A percentile compares a stretch with the other conserved stretches of the same genome.
Evolutionary conservation across 345 rosid genomes (phyloP).

Genomic region (Moricandia arvensis): DNA sequence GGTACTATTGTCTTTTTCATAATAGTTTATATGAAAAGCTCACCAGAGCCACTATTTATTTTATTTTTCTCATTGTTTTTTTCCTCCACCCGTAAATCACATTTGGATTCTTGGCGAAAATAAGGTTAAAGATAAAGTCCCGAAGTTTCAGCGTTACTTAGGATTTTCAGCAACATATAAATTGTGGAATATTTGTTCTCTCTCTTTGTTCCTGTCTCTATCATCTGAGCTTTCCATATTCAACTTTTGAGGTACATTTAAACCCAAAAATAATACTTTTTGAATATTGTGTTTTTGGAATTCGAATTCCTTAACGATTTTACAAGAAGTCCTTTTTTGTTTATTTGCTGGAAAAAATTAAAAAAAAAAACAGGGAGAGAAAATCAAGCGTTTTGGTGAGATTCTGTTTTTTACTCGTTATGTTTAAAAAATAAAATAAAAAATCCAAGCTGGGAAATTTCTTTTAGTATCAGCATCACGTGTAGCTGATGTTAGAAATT

Average conservation of each 20-base stretch:
- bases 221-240: not conserved
- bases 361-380: not conserved
- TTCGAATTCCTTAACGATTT: too few species aligned
- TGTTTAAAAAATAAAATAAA: not conserved
- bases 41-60: constrained; percentile 7
- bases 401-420: not conserved
- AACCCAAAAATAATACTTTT: not conserved
- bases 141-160: not conserved
- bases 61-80: not conserved
- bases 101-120: not conserved
- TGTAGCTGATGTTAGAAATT: constrained; percentile 1
- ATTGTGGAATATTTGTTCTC: not conserved
- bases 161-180: constrained; percentile 13
- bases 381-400: not conserved
- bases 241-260: constrained; percentile 1
- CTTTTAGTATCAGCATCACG: not conserved
- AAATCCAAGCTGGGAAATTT: not conserved
- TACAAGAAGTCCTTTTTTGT: not conserved
- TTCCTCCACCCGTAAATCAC: not conserved
- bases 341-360: not conserved
- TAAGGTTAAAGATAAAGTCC: not conserved
- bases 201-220: not conserved
- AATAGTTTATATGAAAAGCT: not conserved
- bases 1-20: not conserved
- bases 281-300: not conserved